Evolutionary conservation across 495 filamentous ascomycete genomes (phyloP).

Genomic region (Cercophora samala): DNA sequence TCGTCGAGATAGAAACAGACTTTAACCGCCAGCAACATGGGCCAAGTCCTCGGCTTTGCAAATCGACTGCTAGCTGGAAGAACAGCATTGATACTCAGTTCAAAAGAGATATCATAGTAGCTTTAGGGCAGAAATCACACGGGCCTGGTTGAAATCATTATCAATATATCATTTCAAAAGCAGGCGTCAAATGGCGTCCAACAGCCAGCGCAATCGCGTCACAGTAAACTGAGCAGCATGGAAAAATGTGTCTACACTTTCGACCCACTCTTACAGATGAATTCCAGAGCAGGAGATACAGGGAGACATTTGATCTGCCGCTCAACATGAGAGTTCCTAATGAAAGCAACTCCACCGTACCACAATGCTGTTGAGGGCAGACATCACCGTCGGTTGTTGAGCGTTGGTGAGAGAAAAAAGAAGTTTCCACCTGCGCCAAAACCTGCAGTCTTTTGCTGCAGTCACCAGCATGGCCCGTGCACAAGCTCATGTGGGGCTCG

Average conservation of each 20-base stretch:
- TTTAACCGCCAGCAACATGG: neutral
- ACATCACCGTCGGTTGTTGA: conserved; percentile 41
- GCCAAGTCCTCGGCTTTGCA: neutral
- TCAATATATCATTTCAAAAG: no score
- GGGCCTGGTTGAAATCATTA: no score
- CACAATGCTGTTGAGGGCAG: conserved; percentile 39
- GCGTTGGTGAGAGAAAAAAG: conserved; percentile 49
- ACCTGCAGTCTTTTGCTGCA: conserved; percentile 10
- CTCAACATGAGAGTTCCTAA: conserved; percentile 58
- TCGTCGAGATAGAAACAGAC: neutral
- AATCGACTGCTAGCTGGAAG: neutral
- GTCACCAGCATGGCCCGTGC: conserved; percentile 18
- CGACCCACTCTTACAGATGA: conserved; percentile 80
- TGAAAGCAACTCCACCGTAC: conserved; percentile 61
- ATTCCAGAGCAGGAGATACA: conserved; percentile 97
- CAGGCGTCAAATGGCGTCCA: neutral
- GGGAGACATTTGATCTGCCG: conserved; percentile 71
- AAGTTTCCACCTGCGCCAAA: conserved; percentile 12
- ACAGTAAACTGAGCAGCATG: neutral
- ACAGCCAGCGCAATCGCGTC: neutral
- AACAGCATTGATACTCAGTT: neutral
- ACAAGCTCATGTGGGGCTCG: conserved; percentile 1
- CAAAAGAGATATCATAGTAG: neutral
- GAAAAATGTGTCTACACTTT: conserved; percentile 48
- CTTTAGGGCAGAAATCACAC: no score